Evolutionary conservation across 768 basidiomycete genomes (phyloP).

Genomic region (Termitomyces sp.): DNA sequence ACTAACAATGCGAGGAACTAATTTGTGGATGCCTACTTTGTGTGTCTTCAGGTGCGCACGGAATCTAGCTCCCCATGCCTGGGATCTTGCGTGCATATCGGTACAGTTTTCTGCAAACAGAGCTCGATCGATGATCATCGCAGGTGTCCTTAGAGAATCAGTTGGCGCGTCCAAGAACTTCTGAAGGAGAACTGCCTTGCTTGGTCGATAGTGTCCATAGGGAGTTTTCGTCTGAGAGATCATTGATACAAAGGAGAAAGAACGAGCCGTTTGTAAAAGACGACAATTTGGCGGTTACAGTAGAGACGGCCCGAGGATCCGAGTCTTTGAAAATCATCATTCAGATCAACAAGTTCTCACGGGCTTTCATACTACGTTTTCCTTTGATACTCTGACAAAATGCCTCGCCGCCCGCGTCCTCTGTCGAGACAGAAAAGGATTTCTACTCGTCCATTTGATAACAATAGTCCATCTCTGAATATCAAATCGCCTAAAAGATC

Average conservation of each 20-base stretch:
- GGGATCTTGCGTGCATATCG: slow-evolving; percentile 65
- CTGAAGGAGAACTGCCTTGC: slow-evolving; percentile 46
- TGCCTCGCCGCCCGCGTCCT: slow-evolving; percentile 39
- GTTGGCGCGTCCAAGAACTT: slow-evolving; percentile 59
- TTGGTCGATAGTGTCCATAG: slow-evolving; percentile 35
- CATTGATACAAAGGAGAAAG: not conserved
- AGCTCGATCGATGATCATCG: slow-evolving; percentile 71
- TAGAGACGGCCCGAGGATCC: not conserved
- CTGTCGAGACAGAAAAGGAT: slow-evolving; percentile 18
- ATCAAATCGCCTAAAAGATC: slow-evolving; percentile 14
- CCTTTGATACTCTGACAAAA: slow-evolving; percentile 8
- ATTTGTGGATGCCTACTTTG: slow-evolving; percentile 44
- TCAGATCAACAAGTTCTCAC: too few species aligned
- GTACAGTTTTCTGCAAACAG: slow-evolving; percentile 73
- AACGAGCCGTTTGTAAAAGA: too few species aligned
- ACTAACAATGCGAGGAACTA: not conserved
- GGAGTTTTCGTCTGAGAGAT: slow-evolving; percentile 46
- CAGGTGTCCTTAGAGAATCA: slow-evolving; percentile 66
- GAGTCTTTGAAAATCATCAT: not conserved
- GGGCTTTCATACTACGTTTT: too few species aligned
- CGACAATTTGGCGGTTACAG: too few species aligned
- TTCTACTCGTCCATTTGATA: not conserved
- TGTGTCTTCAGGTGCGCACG: slow-evolving; percentile 85
- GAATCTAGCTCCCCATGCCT: slow-evolving; percentile 66
- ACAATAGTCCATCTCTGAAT: slow-evolving; percentile 10